Evolutionary conservation across 2,329 filamentous ascomycete species (phyloP).

Genomic region (Colletotrichum falcatum): DNA sequence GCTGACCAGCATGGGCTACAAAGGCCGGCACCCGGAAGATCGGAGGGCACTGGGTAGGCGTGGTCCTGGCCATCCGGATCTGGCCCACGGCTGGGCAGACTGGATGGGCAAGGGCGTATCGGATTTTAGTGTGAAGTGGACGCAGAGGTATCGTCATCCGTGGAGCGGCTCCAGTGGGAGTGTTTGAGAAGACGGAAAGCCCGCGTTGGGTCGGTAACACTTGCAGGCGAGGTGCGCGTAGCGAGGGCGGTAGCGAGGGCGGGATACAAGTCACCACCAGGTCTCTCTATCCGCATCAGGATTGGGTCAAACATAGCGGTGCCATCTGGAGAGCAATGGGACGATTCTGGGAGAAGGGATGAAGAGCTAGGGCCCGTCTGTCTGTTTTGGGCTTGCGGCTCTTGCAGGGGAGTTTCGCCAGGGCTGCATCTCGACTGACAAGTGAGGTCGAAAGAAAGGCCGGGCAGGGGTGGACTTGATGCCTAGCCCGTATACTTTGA

Average conservation of each 20-base stretch:
- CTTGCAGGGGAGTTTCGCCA: slow-evolving; percentile 35
- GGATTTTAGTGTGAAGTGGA: slow-evolving; percentile 28
- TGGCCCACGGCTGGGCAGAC: slow-evolving; percentile 2
- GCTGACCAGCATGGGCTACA: slow-evolving; percentile 29
- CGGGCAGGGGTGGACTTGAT: slow-evolving; percentile 8
- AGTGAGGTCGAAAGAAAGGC: slow-evolving; percentile 1
- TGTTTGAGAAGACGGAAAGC: background rate
- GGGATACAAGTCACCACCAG: slow-evolving; percentile 6
- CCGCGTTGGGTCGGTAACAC: background rate
- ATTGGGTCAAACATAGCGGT: slow-evolving; percentile 4
- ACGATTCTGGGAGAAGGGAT: slow-evolving; percentile 30
- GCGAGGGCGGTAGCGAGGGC: background rate
- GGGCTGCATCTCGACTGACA: slow-evolving; percentile 15
- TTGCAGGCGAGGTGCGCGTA: slow-evolving; percentile 1
- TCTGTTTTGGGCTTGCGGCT: slow-evolving; percentile 41
- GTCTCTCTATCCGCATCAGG: background rate
- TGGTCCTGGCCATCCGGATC: slow-evolving; percentile 8
- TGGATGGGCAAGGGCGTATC: slow-evolving; percentile 29
- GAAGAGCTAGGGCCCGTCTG: slow-evolving; percentile 8
- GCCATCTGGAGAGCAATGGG: slow-evolving; percentile 32
- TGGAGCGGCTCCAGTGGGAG: slow-evolving; percentile 4
- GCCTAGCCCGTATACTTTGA: slow-evolving; percentile 13
- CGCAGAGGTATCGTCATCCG: slow-evolving; percentile 1
- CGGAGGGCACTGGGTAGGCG: slow-evolving; percentile 7
- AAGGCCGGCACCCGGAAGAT: slow-evolving; percentile 32